A percentile compares a stretch with the other conserved stretches of the same genome.
phyloP scores from a whole-genome alignment of 2,329 filamentous ascomycete species.

The Fusarium kyushuense region DNA sequence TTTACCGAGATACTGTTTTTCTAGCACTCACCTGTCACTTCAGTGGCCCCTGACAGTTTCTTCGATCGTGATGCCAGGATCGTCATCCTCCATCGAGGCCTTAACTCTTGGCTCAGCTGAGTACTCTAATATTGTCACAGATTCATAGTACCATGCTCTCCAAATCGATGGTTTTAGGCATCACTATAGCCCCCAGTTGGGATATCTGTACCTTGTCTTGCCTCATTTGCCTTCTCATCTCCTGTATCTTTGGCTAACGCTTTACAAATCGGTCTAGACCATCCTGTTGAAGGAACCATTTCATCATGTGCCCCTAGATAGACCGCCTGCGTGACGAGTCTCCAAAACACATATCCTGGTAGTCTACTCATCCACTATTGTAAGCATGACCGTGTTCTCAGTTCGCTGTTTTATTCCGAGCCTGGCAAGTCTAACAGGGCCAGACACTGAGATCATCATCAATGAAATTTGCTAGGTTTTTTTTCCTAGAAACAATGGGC shows the following conservation, averaged over 20 bases:
- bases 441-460: not conserved
- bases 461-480: not conserved
- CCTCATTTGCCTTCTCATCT: constrained; percentile 5
- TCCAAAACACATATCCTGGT: not conserved
- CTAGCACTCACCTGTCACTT: constrained; percentile 2
- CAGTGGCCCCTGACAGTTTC: not conserved
- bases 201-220: constrained; percentile 1
- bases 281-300: constrained; percentile 13
- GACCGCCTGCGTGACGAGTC: constrained; percentile 24
- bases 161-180: constrained; percentile 23
- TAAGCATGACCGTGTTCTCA: not conserved
- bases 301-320: constrained; percentile 26
- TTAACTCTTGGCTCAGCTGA: constrained; percentile 18
- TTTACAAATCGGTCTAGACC: constrained; percentile 1
- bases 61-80: constrained; percentile 20
- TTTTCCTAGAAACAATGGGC: not conserved
- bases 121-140: constrained; percentile 3
- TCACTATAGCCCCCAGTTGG: constrained; percentile 14
- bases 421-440: not conserved
- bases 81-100: constrained; percentile 24
- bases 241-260: not conserved
- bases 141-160: not conserved
- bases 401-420: constrained; percentile 5
- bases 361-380: constrained; percentile 11
- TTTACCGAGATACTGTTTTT: constrained; percentile 2